Percentiles rank a stretch among this genome's conserved stretches.
Evolutionary conservation across 177 flowering plant genomes (phyloP).

Genomic region (Vitis hybrid): DNA sequence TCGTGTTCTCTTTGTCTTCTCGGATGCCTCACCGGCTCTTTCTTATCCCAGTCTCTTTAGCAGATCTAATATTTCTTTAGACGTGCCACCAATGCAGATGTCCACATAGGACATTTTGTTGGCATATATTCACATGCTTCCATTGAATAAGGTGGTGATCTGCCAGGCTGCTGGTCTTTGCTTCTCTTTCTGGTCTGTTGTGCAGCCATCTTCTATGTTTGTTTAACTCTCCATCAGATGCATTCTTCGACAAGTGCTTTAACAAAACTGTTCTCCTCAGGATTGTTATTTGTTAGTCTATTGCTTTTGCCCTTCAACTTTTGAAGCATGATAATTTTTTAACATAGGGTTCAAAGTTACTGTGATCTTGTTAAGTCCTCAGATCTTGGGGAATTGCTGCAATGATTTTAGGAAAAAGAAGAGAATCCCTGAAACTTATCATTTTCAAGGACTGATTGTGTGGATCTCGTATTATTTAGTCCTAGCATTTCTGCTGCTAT

Average conservation of each 20-base stretch:
- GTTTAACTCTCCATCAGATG: background rate
- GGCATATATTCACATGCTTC: slow-evolving; percentile 23
- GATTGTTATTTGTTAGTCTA: background rate
- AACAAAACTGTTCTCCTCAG: background rate
- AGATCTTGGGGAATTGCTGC: background rate
- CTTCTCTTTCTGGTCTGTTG: background rate
- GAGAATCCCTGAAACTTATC: background rate
- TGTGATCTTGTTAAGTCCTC: background rate
- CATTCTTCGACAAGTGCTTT: background rate
- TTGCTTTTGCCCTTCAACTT: background rate
- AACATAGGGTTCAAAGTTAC: background rate
- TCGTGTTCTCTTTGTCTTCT: slow-evolving; percentile 9
- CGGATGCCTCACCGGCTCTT: slow-evolving; percentile 7
- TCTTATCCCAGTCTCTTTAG: slow-evolving; percentile 7
- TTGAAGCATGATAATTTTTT: background rate
- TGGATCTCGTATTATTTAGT: background rate
- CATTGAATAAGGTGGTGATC: background rate
- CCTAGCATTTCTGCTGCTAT: background rate
- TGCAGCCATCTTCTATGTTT: background rate
- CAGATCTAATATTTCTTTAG: slow-evolving; percentile 5
- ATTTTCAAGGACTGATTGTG: background rate
- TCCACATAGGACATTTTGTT: slow-evolving; percentile 10
- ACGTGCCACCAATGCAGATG: slow-evolving; percentile 4
- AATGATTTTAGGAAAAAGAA: background rate
- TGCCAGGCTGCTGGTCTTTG: slow-evolving; percentile 5